Evolutionary conservation across 1,139 yeast species (phyloP), one percentile per base, ranked within the genome.

Genomic region (Debaryomyces singareniensis): DNA sequence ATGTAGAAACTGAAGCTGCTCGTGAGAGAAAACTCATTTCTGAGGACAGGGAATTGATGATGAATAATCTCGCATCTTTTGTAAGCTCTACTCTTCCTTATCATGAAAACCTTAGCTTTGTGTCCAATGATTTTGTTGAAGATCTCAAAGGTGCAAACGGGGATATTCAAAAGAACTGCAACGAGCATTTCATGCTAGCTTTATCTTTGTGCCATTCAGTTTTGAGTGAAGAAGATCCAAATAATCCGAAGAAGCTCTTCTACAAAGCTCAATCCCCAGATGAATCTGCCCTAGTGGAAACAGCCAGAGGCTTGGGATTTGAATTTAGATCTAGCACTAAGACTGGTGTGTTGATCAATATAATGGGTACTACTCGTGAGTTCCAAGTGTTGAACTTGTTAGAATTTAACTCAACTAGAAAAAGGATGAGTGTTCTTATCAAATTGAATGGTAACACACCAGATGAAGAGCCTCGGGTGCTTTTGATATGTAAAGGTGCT

Each of bases 391-490:
- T 75, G 33, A 72, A 70, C 44, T 53, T 67, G 2, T 55, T 75
- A 26, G 79, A 76, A 33, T 75, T 75, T 51, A 70, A 67, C 40
- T 66, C 72, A 10, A 66, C 73, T 2, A 58, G 73, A 45, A 67
- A 66, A 47, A 60, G 97, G 65, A 91, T 89, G 97, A 85, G 95
- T 67, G 87, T 91, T 10, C 84, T 91, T 42, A 72, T 89, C 26
- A 66, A 83, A 73, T 52, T 62, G 3, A 76, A 78, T 5, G 45
- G 53, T n/a, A 52, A 47, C 16, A 40, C 40, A 10, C 53, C 50
- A 15, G 45, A 49, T 12, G 66, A 49, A 13, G 62, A 59, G 39
- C 56, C 61, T 5, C 64, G 51, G 30, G 70, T 68, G 1, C 50
- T 66, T 20, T 55, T 67, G 35, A 57, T 66, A 28, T 67, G 72